Base-by-base conservation (phyloP, 2,329 filamentous ascomycete species). In the Parascedosporium putredinis region DNA sequence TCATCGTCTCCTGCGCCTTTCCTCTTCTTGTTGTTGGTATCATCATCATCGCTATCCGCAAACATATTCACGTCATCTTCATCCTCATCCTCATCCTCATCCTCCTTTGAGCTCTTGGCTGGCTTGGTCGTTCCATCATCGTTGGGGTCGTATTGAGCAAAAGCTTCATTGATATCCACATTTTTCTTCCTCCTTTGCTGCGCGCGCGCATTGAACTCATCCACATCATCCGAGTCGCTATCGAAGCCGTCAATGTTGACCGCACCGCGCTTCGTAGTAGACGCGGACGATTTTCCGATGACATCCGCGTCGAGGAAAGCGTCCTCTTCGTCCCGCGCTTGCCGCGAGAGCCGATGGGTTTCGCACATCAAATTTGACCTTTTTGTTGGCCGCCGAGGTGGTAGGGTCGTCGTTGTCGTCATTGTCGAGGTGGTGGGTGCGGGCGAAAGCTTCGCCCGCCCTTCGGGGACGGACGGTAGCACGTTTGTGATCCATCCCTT, bases 181-280 rank as follows among this genome's bases (percentile, higher is more conserved):
- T 54, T 43, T 20, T 54, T 56, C 51, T 62, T 72, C 49, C 67
- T 70, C 55, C 74, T 77, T 50, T 76, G 75, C 52, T 83, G 80
- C 5, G 86, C 84, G 47, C 86, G 79, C 27, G 77, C 78, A 57
- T 93, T 79, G 64, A 95, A 94, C 42, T 86, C 89, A 62, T 97
- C 93, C 2, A 33, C 47, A 55, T 94, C 91, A 48, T 85, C 80
- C 2, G 91, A 95, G 66, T 98, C 93, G 8, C 86, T 93, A 58
- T 97, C 91, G 68, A 97, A 98, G 47, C 93, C 93, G 61, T 97
- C 93, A 36, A 98, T 81, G 60, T 97, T 96, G 50, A 98, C 87
- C 0, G 91, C 93, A 57, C 91, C 91, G 54, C 93, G 87, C 65
- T 95, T 95, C 1, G 88, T 87, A 36, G 81, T 78, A 27, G 79